These are phyloP conservation scores for Potentilla sterilis DNA, from an alignment of 306 rosid genomes.

Conservation along the genomic window DNA sequence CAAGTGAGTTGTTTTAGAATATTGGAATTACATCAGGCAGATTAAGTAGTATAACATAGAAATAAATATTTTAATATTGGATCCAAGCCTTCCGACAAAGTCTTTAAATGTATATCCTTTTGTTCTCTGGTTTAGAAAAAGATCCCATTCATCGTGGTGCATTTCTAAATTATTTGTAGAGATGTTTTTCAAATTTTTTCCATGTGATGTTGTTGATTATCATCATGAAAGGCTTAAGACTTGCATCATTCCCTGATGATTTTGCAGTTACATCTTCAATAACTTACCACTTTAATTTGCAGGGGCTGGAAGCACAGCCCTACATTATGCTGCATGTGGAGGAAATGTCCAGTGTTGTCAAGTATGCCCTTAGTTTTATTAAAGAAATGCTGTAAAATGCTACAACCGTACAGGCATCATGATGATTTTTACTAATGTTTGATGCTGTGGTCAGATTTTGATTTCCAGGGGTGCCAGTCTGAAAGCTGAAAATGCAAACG, in stretches of 20 bases:
- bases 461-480: slow-evolving; percentile 78
- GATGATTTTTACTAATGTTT: slow-evolving; percentile 24
- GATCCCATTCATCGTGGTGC: not conserved
- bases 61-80: no score
- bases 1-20: not conserved
- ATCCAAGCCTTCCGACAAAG: not conserved
- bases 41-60: not conserved
- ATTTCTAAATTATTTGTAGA: not conserved
- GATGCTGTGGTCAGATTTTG: slow-evolving; percentile 61
- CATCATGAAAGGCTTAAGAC: slow-evolving; percentile 1
- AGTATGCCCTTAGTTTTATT: slow-evolving; percentile 38
- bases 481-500: slow-evolving; percentile 71
- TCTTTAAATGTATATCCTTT: not conserved
- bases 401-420: slow-evolving; percentile 21
- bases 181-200: not conserved
- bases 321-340: slow-evolving; percentile 96
- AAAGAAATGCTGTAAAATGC: not conserved
- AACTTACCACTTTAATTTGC: slow-evolving; percentile 25
- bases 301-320: slow-evolving; percentile 97
- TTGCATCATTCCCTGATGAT: not conserved
- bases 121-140: not conserved
- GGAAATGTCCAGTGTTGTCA: slow-evolving; percentile 97
- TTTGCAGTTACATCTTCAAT: not conserved
- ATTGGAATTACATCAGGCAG: not conserved
- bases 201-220: not conserved